phyloP scores from a whole-genome alignment of 2,329 filamentous ascomycete genomes.

The Trichoderma koningii region DNA sequence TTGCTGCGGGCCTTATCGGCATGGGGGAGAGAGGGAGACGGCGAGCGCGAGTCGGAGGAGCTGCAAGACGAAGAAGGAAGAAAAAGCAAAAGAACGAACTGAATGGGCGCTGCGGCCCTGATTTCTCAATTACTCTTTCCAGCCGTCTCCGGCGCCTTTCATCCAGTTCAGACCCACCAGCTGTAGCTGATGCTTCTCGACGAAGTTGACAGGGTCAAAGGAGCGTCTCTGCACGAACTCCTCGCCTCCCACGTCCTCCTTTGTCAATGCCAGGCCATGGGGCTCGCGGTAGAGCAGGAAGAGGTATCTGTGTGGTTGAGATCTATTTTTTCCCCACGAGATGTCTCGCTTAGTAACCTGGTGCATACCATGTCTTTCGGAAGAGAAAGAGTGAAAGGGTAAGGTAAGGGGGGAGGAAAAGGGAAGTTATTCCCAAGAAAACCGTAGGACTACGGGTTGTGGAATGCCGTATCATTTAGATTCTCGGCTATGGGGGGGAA shows the following conservation, averaged over 20 bases:
- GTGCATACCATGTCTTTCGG: neutral
- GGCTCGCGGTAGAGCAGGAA: slow-evolving; percentile 50
- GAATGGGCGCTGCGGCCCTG: too few relatives aligned
- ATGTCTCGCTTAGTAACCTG: neutral
- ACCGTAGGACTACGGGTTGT: too few relatives aligned
- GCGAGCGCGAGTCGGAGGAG: neutral
- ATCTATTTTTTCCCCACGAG: slow-evolving; percentile 39
- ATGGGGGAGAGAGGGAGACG: neutral
- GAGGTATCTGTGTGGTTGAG: slow-evolving; percentile 51
- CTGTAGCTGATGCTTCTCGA: slow-evolving; percentile 41
- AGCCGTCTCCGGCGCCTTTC: slow-evolving; percentile 49
- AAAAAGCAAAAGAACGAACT: neutral
- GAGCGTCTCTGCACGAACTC: slow-evolving; percentile 49
- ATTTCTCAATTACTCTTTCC: slow-evolving; percentile 36
- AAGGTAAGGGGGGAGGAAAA: too few relatives aligned
- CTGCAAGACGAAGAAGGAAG: neutral
- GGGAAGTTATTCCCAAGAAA: neutral
- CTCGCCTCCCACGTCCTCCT: slow-evolving; percentile 50
- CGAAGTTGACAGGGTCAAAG: slow-evolving; percentile 46
- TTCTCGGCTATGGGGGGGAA: neutral
- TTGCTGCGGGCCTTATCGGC: slow-evolving; percentile 15
- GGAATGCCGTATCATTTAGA: too few relatives aligned
- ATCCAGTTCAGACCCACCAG: slow-evolving; percentile 51
- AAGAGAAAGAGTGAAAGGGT: neutral
- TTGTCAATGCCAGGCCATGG: slow-evolving; percentile 38